Percentiles rank a stretch among this genome's conserved stretches.
These are phyloP conservation scores for Hortaea sp. DNA, from an alignment of 2,329 filamentous ascomycete species.

Conservation along the genomic window DNA sequence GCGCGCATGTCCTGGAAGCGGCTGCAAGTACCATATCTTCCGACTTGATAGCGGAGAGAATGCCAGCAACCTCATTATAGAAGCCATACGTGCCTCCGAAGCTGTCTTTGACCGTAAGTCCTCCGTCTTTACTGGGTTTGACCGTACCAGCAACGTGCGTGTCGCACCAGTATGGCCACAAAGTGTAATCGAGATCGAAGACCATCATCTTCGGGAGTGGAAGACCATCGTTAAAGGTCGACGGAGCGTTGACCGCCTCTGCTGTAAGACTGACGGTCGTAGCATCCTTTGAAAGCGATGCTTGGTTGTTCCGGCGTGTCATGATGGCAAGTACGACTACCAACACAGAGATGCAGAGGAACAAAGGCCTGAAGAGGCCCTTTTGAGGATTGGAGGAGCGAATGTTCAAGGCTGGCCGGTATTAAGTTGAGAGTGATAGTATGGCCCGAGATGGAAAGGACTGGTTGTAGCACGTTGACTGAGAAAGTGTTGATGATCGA, in stretches of 20 bases:
- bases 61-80: conserved; percentile 34
- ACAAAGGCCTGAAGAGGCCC: not conserved
- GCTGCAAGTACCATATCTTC: conserved; percentile 53
- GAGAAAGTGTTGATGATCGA: no score
- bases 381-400: no score
- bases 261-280: conserved; percentile 22
- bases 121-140: conserved; percentile 34
- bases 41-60: conserved; percentile 49
- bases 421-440: no score
- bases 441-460: no score
- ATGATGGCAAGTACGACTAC: not conserved
- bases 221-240: conserved; percentile 53
- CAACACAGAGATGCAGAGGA: not conserved
- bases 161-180: conserved; percentile 99
- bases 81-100: conserved; percentile 39
- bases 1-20: conserved; percentile 71
- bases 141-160: conserved; percentile 76
- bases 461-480: no score
- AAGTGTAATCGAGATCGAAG: conserved; percentile 94
- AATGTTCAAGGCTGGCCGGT: no score
- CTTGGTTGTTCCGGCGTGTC: conserved; percentile 1
- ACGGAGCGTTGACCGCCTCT: conserved; percentile 31
- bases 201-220: conserved; percentile 76
- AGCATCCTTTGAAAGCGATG: conserved; percentile 1
- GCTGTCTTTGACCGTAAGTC: conserved; percentile 41